A percentile compares a stretch with the other conserved stretches of the same genome.
These are phyloP conservation scores for Maudiozyma humilis DNA, from an alignment of 1,139 yeast species.

Conservation along the genomic window DNA sequence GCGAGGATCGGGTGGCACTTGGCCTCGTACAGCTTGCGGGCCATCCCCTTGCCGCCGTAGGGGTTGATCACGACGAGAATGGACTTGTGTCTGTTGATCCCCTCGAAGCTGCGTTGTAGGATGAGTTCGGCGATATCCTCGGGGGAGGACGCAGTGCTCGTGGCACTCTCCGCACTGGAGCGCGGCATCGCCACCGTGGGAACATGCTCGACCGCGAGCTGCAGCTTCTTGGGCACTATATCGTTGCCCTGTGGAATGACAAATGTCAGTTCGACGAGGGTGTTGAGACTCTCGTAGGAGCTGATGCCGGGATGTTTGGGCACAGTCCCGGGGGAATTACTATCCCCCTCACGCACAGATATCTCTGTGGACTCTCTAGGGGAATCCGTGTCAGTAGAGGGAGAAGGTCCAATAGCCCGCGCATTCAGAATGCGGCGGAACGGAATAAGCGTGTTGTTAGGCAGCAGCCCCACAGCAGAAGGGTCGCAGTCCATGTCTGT, in stretches of 20 bases:
- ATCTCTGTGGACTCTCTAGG: no score
- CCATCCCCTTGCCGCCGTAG: constrained; percentile 81
- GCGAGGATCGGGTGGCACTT: constrained; percentile 60
- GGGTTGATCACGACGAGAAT: constrained; percentile 73
- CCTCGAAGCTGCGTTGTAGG: constrained; percentile 36
- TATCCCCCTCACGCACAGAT: not conserved
- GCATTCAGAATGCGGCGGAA: constrained; percentile 28
- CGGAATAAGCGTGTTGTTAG: constrained; percentile 29
- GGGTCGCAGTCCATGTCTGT: constrained; percentile 9
- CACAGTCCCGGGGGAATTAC: not conserved
- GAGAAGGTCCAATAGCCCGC: constrained; percentile 12
- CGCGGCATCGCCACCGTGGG: not conserved
- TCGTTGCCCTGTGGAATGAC: constrained; percentile 8
- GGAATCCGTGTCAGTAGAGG: no score
- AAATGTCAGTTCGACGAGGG: constrained; percentile 9
- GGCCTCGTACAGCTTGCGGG: constrained; percentile 45
- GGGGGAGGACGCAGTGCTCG: no score
- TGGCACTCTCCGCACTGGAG: no score
- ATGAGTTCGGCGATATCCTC: constrained; percentile 29
- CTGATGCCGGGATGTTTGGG: no score
- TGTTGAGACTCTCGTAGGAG: not conserved
- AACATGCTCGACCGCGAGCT: constrained; percentile 5
- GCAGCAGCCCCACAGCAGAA: constrained; percentile 15
- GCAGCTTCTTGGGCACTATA: constrained; percentile 7
- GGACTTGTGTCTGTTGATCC: constrained; percentile 38